Evolutionary conservation across 257 asterid genomes (phyloP), one percentile per base, ranked within the genome.

Genomic region (Nicotiana obtusifolia): DNA sequence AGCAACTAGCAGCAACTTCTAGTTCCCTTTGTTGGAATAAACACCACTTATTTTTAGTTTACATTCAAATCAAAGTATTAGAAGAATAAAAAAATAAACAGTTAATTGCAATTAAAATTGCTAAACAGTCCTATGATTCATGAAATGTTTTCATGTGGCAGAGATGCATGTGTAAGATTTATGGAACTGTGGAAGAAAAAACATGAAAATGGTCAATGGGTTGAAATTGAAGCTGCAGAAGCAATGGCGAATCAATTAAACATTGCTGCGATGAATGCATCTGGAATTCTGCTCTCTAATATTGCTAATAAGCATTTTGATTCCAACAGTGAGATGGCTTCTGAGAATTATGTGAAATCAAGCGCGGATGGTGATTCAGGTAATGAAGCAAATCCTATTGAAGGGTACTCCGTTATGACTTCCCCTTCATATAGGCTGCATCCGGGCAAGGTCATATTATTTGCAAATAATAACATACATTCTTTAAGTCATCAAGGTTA

Each of bases 151-250:
- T 76, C 76, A 64, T 84, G 49, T 81, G 78, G 83, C 95, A 96
- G 99, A 89, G 95, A 91, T 68, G 99, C 99, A 64, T 94, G 98
- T 91, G 88, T 88, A 76, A 92, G 88, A 85, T 96, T 93, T 85
- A 87, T 85, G 80, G 87, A 87, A 56, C 93, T 96, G 60, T 96
- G 99, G 99, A 93, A 87, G 90, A 83, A 90, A 85, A 96, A 96
- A 83, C 98, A 94, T 81, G 99, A 93, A 89, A 89, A 86, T n/a
- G 97, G 98, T 67, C 94, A 94, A 82, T 93, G 97, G 98, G 91
- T 94, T 89, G 98, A 96, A 85, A 84, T 92, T 87, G 97, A 92
- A 83, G 93, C 94, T 84, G 86, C 94, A 49, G 95, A 90, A 80
- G 90, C 87, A 79, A 82, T 91, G 83, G 78, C 90, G 76, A 67